Conservation (phyloP, 2,329 filamentous ascomycete genomes). For the Chaetomium strumarium region DNA sequence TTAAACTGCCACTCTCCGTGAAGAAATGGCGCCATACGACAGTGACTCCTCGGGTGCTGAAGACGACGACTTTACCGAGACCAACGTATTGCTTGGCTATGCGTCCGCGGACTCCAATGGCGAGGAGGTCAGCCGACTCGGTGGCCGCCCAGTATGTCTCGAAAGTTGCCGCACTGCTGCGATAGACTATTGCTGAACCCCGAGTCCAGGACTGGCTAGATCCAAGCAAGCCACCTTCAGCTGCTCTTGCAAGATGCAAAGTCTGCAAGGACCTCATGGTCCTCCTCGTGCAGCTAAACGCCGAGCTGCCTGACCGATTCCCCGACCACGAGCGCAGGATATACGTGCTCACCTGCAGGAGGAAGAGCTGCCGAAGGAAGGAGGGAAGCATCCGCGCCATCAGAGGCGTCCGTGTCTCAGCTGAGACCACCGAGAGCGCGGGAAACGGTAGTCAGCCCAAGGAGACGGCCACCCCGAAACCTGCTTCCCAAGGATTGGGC, state of each 20-base stretch:
- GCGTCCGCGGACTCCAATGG: conserved; percentile 72
- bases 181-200: conserved; percentile 18
- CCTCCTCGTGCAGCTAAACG: conserved; percentile 84
- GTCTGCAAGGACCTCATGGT: conserved; percentile 79
- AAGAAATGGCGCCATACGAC: conserved; percentile 68
- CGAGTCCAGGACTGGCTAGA: conserved; percentile 72
- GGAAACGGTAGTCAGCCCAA: conserved; percentile 29
- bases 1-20: neutral
- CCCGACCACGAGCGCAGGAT: conserved; percentile 80
- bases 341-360: conserved; percentile 78
- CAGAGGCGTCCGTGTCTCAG: conserved; percentile 57
- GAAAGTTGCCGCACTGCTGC: neutral
- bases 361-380: conserved; percentile 73
- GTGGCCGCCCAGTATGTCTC: conserved; percentile 75
- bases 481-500: conserved; percentile 46
- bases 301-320: conserved; percentile 79
- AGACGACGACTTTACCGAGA: conserved; percentile 65
- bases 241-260: conserved; percentile 75
- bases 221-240: conserved; percentile 62
- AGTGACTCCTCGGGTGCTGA: conserved; percentile 76
- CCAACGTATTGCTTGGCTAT: conserved; percentile 86
- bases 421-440: conserved; percentile 24
- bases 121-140: conserved; percentile 81
- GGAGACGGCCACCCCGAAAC: conserved; percentile 29
- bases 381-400: conserved; percentile 74